A percentile compares a stretch with the other conserved stretches of the same genome.
phyloP scores from a whole-genome alignment of 148 eudicot genomes.

The Rhododendron kiyosumense region DNA sequence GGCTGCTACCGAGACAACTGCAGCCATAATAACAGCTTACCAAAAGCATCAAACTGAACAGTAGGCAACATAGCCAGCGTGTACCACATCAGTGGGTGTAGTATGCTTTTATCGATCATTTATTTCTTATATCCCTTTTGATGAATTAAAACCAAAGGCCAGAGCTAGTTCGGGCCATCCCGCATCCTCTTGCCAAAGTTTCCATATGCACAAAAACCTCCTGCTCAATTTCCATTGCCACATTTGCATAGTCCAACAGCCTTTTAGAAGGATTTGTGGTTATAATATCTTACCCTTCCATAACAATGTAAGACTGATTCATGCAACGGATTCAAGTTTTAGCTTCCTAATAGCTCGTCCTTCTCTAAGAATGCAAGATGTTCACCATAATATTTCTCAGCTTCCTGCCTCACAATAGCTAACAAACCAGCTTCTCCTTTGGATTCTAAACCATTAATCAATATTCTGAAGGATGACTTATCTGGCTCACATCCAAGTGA shows the following conservation, averaged over 20 bases:
- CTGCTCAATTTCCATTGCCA: neutral
- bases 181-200: neutral
- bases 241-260: neutral
- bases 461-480: constrained; percentile 35
- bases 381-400: constrained; percentile 39
- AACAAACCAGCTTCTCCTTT: constrained; percentile 33
- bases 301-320: neutral
- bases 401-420: constrained; percentile 35
- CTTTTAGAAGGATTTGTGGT: neutral
- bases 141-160: neutral
- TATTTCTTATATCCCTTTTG: neutral
- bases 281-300: neutral
- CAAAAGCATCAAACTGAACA: neutral
- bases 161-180: neutral
- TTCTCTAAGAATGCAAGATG: constrained; percentile 32
- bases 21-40: neutral
- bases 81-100: neutral
- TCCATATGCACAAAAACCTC: neutral
- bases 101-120: neutral
- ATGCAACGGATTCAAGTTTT: neutral
- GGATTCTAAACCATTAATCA: constrained; percentile 43
- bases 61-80: neutral
- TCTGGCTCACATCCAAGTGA: constrained; percentile 44
- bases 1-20: neutral
- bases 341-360: constrained; percentile 21